Evolutionary conservation across 768 basidiomycete species (phyloP).

Genomic region (Suillus ampliporus): DNA sequence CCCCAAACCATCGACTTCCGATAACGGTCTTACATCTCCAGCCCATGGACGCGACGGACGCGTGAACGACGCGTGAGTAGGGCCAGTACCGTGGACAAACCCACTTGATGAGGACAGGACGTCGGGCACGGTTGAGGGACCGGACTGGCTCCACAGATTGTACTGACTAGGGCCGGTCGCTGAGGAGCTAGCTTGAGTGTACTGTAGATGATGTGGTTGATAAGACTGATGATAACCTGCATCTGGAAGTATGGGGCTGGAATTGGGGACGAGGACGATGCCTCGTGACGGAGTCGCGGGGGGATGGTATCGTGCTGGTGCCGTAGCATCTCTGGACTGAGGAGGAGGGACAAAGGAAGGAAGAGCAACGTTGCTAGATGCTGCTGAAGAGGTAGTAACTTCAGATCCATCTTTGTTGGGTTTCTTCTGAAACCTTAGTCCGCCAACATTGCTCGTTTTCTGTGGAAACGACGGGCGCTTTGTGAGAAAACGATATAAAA

Average conservation of each 20-base stretch:
- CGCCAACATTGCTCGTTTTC: slow-evolving; percentile 48
- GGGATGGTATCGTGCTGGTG: slow-evolving; percentile 64
- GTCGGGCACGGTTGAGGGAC: slow-evolving; percentile 46
- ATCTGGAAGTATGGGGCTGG: slow-evolving; percentile 63
- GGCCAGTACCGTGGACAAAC: slow-evolving; percentile 50
- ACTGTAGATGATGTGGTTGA: slow-evolving; percentile 44
- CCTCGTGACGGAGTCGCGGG: slow-evolving; percentile 52
- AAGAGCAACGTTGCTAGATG: slow-evolving; percentile 69
- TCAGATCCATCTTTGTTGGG: slow-evolving; percentile 36
- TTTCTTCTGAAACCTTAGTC: slow-evolving; percentile 55
- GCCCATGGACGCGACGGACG: slow-evolving; percentile 41
- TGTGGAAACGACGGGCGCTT: slow-evolving; percentile 38
- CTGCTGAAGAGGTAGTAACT: slow-evolving; percentile 49
- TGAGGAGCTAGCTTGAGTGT: slow-evolving; percentile 48
- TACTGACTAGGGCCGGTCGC: slow-evolving; percentile 44
- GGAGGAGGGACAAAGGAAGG: slow-evolving; percentile 48
- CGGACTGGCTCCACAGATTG: slow-evolving; percentile 44
- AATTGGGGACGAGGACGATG: slow-evolving; percentile 76
- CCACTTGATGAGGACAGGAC: slow-evolving; percentile 64
- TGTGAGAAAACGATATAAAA: slow-evolving; percentile 35
- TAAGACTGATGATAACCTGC: slow-evolving; percentile 40
- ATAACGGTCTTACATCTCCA: slow-evolving; percentile 43
- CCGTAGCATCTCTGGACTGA: slow-evolving; percentile 81
- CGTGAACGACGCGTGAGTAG: slow-evolving; percentile 59
- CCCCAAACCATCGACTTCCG: slow-evolving; percentile 42